Percentiles rank a stretch among this genome's conserved stretches.
Conservation (phyloP, 129 eudicot species). For the Artemisia annua region DNA sequence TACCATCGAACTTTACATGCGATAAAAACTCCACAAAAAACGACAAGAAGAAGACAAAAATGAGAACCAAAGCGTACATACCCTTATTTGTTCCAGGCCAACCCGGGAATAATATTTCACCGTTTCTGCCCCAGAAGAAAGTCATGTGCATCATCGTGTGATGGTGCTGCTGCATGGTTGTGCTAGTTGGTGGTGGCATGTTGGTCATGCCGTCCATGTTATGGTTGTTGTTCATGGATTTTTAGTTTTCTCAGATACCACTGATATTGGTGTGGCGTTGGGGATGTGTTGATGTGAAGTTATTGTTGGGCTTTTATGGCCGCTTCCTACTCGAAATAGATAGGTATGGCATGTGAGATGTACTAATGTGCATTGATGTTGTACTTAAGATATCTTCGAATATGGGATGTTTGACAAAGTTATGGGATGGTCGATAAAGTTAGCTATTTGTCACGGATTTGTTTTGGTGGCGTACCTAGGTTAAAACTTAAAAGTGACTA, state of each 20-base stretch:
- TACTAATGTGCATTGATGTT: constrained; percentile 15
- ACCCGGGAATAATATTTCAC: constrained; percentile 61
- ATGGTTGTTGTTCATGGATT: constrained; percentile 24
- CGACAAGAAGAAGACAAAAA: constrained; percentile 53
- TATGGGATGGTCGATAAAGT: neutral
- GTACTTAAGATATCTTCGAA: neutral
- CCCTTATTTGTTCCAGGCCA: constrained; percentile 69
- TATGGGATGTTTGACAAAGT: neutral
- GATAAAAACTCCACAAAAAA: constrained; percentile 64
- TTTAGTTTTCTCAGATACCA: too few species aligned
- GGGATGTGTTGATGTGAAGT: neutral
- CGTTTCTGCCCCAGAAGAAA: constrained; percentile 79
- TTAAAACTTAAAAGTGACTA: too few species aligned
- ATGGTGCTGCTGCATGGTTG: constrained; percentile 32
- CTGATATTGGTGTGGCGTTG: neutral
- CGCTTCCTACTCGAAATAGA: neutral
- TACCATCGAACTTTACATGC: constrained; percentile 32
- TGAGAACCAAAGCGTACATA: constrained; percentile 60
- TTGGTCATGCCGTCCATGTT: constrained; percentile 44
- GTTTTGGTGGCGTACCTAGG: too few species aligned
- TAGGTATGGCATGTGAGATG: constrained; percentile 13
- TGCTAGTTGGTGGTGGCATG: constrained; percentile 21
- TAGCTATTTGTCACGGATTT: neutral
- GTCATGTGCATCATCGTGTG: constrained; percentile 89
- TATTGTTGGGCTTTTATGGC: constrained; percentile 1